Conservation (phyloP, 192 early-diverging fungal genomes). For the Lobosporangium transversale region DNA sequence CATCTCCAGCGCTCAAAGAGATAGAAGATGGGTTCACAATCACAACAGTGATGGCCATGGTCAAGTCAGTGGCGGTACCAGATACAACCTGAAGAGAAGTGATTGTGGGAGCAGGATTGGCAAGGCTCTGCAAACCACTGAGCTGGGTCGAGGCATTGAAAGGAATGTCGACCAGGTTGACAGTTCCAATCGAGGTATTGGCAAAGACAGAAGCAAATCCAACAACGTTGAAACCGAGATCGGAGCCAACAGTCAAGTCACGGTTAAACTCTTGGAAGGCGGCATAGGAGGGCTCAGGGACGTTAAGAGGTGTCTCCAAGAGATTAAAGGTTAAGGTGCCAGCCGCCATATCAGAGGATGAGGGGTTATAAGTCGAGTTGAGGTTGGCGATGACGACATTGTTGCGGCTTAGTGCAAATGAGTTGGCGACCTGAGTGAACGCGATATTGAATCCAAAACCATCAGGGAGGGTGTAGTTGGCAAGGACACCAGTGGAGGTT, state of each 20-base stretch:
- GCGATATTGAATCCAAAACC: constrained; percentile 59
- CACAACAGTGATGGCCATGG: constrained; percentile 52
- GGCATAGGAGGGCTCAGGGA: constrained; percentile 35
- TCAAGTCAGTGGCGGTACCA: constrained; percentile 50
- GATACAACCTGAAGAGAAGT: constrained; percentile 59
- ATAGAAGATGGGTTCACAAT: constrained; percentile 61
- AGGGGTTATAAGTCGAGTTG: constrained; percentile 37
- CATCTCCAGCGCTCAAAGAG: constrained; percentile 55
- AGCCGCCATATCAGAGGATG: constrained; percentile 46
- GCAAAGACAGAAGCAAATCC: constrained; percentile 57
- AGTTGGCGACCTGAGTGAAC: constrained; percentile 38
- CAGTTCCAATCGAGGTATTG: constrained; percentile 56
- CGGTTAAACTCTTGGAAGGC: constrained; percentile 56
- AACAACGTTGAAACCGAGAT: constrained; percentile 21
- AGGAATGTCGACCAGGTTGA: constrained; percentile 56
- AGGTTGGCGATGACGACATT: constrained; percentile 52
- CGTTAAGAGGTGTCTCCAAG: constrained; percentile 35
- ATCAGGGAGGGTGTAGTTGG: constrained; percentile 60
- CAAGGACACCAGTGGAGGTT: constrained; percentile 47
- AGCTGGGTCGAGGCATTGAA: constrained; percentile 57
- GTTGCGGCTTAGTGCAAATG: constrained; percentile 27
- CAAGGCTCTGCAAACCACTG: constrained; percentile 58
- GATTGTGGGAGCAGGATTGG: constrained; percentile 50
- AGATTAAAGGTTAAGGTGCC: constrained; percentile 56
- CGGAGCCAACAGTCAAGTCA: constrained; percentile 47